Conservation (phyloP, 768 basidiomycete species). For the Tylopilus sp. region DNA sequence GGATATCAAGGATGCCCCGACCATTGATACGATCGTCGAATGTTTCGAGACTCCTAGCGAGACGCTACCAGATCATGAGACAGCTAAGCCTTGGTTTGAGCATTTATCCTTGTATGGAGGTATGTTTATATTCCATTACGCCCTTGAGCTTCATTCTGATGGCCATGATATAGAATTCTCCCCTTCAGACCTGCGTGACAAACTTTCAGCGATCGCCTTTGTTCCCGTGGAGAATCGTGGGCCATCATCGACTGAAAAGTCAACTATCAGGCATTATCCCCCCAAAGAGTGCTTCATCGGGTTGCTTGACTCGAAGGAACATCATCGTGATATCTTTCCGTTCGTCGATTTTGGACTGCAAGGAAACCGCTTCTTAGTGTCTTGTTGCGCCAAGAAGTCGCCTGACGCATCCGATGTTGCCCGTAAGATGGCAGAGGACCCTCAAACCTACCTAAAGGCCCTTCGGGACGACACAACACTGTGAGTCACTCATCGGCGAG, state of each 20-base stretch:
- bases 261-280: neutral
- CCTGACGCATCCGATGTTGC: slow-evolving; percentile 12
- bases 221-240: slow-evolving; percentile 3
- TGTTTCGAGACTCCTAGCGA: neutral
- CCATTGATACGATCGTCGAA: slow-evolving; percentile 1
- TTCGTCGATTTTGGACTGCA: slow-evolving; percentile 13
- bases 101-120: slow-evolving; percentile 4
- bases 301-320: neutral
- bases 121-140: neutral
- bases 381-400: slow-evolving; percentile 11
- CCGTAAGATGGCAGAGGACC: slow-evolving; percentile 8
- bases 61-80: neutral
- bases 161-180: slow-evolving; percentile 1
- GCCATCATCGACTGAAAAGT: neutral
- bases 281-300: slow-evolving; percentile 16
- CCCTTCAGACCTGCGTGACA: slow-evolving; percentile 3
- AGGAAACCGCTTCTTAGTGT: slow-evolving; percentile 9
- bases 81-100: slow-evolving; percentile 8
- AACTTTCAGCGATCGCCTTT: slow-evolving; percentile 8
- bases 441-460: slow-evolving; percentile 3
- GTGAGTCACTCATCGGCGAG: slow-evolving; percentile 1
- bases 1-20: slow-evolving; percentile 9
- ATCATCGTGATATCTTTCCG: slow-evolving; percentile 9
- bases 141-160: slow-evolving; percentile 1
- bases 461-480: neutral